Evolutionary conservation across 306 rosid genomes (phyloP).

Genomic region (Gleditsia sinensis): DNA sequence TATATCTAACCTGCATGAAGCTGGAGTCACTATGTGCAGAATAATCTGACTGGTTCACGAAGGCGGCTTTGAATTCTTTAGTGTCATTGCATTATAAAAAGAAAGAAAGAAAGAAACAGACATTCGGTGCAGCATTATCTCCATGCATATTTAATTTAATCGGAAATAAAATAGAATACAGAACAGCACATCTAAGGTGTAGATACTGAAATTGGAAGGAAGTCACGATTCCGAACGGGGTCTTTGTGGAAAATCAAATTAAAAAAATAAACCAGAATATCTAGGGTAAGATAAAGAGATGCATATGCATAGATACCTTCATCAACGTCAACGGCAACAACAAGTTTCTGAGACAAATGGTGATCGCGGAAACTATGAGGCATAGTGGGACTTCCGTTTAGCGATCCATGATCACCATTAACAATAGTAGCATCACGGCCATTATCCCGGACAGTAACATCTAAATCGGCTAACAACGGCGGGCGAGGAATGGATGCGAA

Average conservation of each 20-base stretch:
- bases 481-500: slow-evolving; percentile 35
- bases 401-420: slow-evolving; percentile 21
- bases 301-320: slow-evolving; percentile 61
- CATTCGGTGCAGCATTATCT: not conserved
- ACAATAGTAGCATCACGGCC: slow-evolving; percentile 13
- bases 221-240: slow-evolving; percentile 25
- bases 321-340: slow-evolving; percentile 90
- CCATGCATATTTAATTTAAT: slow-evolving; percentile 6
- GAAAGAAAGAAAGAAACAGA: not conserved
- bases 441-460: slow-evolving; percentile 25
- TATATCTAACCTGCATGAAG: not conserved
- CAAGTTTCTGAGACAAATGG: slow-evolving; percentile 50
- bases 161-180: not conserved
- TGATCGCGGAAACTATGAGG: slow-evolving; percentile 43
- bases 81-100: not conserved
- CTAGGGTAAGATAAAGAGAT: not conserved
- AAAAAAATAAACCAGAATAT: not conserved
- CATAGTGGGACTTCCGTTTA: slow-evolving; percentile 40
- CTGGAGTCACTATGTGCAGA: not conserved
- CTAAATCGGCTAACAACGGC: slow-evolving; percentile 40
- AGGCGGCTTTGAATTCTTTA: not conserved
- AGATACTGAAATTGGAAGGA: slow-evolving; percentile 11
- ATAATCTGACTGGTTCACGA: not conserved
- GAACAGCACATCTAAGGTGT: not conserved
- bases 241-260: not conserved